Evolutionary conservation across 2,329 filamentous ascomycete species (phyloP), one percentile per base, ranked within the genome.

Genomic region (Colletotrichum gigasporum): DNA sequence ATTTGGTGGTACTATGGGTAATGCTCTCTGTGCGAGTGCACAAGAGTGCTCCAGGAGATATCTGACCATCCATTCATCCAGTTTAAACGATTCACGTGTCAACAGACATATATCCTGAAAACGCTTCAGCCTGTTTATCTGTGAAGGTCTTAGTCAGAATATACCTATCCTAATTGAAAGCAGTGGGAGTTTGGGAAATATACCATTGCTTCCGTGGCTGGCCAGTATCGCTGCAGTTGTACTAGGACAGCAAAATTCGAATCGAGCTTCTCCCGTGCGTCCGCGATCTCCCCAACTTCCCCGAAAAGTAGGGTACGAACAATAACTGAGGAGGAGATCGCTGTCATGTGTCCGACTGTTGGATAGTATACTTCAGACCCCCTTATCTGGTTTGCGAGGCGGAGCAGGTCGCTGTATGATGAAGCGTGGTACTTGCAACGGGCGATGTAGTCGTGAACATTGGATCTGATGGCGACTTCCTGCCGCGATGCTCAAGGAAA

Each of bases 341-440:
- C 55, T 3, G 66, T 50, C 68, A 69, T 70, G 11, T 70, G 69
- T 2, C 68, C 68, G 20, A 69, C 65, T 4, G 56, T 69, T 0
- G 61, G 51, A 22, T 67, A 69, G 3, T 64, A 28, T 3, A 54
- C 56, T 41, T 69, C 65, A n/a, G 67, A 68, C 2, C 52, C 32
- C 7, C 42, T 11, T 1, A 14, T 26, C 14, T 64, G n/a, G 1
- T 63, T 42, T 14, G 68, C 24, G 18, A 42, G 22, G 3, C 47
- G 39, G 2, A 75, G 55, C 3, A 77, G 57, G n/a, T 65, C 63
- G 51, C 73, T 72, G 50, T 67, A 76, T 0, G 70, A 67, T 0
- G 70, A 68, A 18, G 74, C 74, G 48, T 77, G 73, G 5, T 68
- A 53, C 53, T 72, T 73, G 63, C 75, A 74, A 2, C 66, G 65